Percentiles rank a stretch among this genome's conserved stretches.
Conservation (phyloP, 164 flowering plant genomes). For the Kingdonia uniflora region DNA sequence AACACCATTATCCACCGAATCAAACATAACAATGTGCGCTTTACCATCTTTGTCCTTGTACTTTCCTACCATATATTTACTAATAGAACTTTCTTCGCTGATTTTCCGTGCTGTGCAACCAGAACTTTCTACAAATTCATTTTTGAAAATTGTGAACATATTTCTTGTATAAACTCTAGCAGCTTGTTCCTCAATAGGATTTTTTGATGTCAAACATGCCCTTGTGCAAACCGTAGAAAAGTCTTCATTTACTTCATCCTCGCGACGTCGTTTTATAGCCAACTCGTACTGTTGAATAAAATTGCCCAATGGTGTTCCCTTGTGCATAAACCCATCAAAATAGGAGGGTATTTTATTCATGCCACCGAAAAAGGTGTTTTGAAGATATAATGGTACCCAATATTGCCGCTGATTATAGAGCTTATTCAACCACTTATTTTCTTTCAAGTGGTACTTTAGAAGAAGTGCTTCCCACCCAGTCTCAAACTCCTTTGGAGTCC, state of each 20-base stretch:
- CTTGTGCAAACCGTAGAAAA: conserved; percentile 11
- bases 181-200: conserved; percentile 16
- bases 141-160: conserved; percentile 9
- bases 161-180: conserved; percentile 14
- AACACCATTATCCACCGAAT: conserved; percentile 8
- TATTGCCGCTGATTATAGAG: conserved; percentile 23
- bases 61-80: conserved; percentile 12
- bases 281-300: conserved; percentile 15
- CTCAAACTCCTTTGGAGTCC: conserved; percentile 15
- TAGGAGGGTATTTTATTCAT: conserved; percentile 24
- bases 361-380: conserved; percentile 27
- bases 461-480: conserved; percentile 21
- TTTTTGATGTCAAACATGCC: conserved; percentile 11
- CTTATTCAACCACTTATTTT: conserved; percentile 25
- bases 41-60: conserved; percentile 11
- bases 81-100: conserved; percentile 3
- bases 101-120: conserved; percentile 8
- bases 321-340: conserved; percentile 27
- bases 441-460: conserved; percentile 22
- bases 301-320: conserved; percentile 20
- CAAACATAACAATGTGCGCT: conserved; percentile 8
- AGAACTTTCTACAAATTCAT: conserved; percentile 13
- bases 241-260: conserved; percentile 14
- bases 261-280: conserved; percentile 8
- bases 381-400: conserved; percentile 28